These are phyloP conservation scores for Hymenoscyphus repandus DNA, from an alignment of 2,329 filamentous ascomycete species.

Conservation along the genomic window DNA sequence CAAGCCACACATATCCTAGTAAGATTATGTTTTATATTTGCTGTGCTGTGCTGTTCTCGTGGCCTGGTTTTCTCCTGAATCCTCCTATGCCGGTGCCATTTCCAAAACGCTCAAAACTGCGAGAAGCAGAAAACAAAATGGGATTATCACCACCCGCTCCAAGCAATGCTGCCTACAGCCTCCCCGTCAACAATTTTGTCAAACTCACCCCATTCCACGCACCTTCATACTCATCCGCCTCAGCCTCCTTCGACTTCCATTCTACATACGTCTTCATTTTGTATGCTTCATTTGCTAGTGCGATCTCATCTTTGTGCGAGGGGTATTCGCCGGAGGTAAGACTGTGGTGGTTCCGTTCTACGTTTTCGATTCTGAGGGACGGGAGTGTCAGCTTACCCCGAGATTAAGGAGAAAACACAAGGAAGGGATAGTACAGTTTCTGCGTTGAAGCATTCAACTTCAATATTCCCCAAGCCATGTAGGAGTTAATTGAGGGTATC, in stretches of 20 bases:
- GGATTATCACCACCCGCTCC: too few relatives aligned
- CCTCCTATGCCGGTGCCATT: too few relatives aligned
- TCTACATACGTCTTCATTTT: conserved; percentile 17
- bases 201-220: conserved; percentile 15
- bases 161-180: not conserved
- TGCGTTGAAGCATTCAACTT: conserved; percentile 15
- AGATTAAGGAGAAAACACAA: not conserved
- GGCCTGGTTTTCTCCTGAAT: too few relatives aligned
- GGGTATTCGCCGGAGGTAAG: conserved; percentile 11
- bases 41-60: too few relatives aligned
- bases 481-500: conserved; percentile 9
- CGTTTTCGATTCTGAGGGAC: conserved; percentile 6
- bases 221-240: not conserved
- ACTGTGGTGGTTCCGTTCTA: conserved; percentile 9
- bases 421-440: conserved; percentile 10
- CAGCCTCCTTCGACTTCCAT: conserved; percentile 8
- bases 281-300: conserved; percentile 10
- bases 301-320: conserved; percentile 3
- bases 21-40: too few relatives aligned
- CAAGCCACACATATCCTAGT: too few relatives aligned
- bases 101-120: too few relatives aligned
- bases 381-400: not conserved
- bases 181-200: conserved; percentile 11
- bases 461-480: conserved; percentile 14
- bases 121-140: too few relatives aligned